Evolutionary conservation across 495 filamentous ascomycete genomes (phyloP).

Genomic region (Tuber microsphaerosporum): DNA sequence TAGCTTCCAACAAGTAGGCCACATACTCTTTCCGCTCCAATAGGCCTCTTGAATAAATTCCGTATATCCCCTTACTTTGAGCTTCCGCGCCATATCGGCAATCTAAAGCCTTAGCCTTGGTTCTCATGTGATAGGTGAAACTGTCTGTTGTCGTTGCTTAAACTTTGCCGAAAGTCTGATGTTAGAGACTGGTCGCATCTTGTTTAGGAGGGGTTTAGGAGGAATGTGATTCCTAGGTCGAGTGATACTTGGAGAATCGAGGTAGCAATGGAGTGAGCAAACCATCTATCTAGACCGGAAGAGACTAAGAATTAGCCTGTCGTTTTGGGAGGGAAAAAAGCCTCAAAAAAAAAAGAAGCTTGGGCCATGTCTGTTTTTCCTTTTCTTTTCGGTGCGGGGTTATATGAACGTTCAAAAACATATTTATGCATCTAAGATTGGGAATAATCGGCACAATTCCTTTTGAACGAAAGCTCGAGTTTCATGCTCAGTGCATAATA

Average conservation of each 20-base stretch:
- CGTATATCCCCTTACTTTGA: background rate
- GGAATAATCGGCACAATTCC: background rate
- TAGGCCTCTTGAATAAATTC: background rate
- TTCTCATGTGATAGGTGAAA: background rate
- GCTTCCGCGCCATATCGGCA: background rate
- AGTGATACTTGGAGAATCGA: conserved; percentile 4
- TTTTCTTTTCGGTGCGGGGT: background rate
- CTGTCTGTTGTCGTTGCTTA: background rate
- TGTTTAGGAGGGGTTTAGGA: background rate
- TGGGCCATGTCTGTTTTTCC: background rate
- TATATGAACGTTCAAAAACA: background rate
- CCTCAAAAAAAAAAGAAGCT: background rate
- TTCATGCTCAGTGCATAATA: background rate
- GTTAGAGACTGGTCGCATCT: background rate
- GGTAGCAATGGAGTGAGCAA: background rate
- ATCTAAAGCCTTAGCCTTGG: background rate
- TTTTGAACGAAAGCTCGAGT: background rate
- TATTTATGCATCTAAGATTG: background rate
- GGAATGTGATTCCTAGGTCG: background rate
- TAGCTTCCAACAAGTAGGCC: background rate
- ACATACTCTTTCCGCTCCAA: background rate
- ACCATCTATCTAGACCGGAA: background rate
- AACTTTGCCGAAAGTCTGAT: background rate
- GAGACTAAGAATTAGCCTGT: background rate
- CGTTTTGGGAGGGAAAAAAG: background rate